Base-by-base conservation (phyloP, 164 flowering plant species). In the Taxillus chinensis region DNA sequence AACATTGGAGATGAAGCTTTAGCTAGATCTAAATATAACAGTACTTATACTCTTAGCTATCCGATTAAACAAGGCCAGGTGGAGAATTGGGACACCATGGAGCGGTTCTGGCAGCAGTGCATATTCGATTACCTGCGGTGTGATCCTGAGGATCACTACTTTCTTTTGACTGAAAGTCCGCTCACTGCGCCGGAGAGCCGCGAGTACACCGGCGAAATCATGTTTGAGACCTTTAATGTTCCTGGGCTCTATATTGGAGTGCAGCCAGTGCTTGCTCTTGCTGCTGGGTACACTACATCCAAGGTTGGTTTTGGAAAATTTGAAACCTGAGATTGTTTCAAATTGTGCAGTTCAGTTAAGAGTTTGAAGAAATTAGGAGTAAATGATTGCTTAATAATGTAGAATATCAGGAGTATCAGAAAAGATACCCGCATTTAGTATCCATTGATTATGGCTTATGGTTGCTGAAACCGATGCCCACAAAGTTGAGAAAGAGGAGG, bases 61-160 rank as follows among this genome's bases (percentile, higher is more conserved):
- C 99, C 97, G 9, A 89, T 95, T 70, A 78, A 68, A 55, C 78
- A 87, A 57, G 96, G 99, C 37, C 96, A 91, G 77, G 96, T 95
- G 11, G 90, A 89, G 53, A 85, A 95, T 75, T 91, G 99, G 99
- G 99, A 95, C 64, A 72, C 93, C 12, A 95, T 95, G 99, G 99
- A 95, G 77, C 73, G 97, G 70, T 95, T 87, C 72, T 95, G 99
- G 99, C 99, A 95, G 79, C 97, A 95, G 59, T 89, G 97, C 74
- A 91, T 95, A 57, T 95, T 91, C 69, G 86, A 89, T 73, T 91
- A 95, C 69, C 71, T 95, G 76, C 74, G 97, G 8, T 95, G 99
- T 70, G 99, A 95, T 79, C 99, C 99, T 0, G 99, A 95, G 79
- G 99, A 95, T 74, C 99, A 95, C 70, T 89, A 95, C 69, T 95